Base-by-base conservation (phyloP, 1,284 basidiomycete genomes). In the Trametes polyzona region DNA sequence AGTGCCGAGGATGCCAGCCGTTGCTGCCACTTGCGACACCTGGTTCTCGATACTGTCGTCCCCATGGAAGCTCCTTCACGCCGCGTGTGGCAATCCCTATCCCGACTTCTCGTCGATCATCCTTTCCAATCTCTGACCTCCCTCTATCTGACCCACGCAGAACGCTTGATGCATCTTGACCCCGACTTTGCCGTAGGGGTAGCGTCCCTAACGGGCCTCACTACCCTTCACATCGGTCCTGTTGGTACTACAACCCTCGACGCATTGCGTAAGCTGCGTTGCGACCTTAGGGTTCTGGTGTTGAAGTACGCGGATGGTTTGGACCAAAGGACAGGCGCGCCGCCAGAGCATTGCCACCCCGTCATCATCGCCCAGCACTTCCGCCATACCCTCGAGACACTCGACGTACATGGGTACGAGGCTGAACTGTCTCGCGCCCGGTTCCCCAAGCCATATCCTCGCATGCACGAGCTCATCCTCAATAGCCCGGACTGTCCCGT, bases 401-500 rank as follows among this genome's bases (percentile, higher is more conserved):
- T 54, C n/a, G 37, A 40, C 2, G 24, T 41, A 12, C 44, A 47
- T 3, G 52, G 52, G 14, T 47, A 41, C 52, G 52, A 47, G 17
- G 52, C 30, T 8, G 44, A 47, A 23, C 30, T 54, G 12, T 16
- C 12, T 16, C 52, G 52, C 23, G 23, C 27, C 11, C 29, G 12
- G 9, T 19, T 42, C 30, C 23, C 44, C 3, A 32, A 10, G 3
- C 23, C 12, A 17, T 54, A 32, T n/a, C 52, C 44, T 2, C 30
- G 30, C 17, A 26, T 41, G 44, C 44, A 47, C 16, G 52, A 47
- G 37, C 39, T 54, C 21, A 35, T 47, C 10, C 44, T 54, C 21
- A 23, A 47, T n/a, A 42, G 44, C 39, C 39, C 52, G 29, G 52
- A 54, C n/a, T 35, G 44, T 10, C 52, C 52, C 14, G 29, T 54